These are phyloP conservation scores for Nemophila menziesii DNA, from an alignment of 257 asterid genomes.

Conservation along the genomic window DNA sequence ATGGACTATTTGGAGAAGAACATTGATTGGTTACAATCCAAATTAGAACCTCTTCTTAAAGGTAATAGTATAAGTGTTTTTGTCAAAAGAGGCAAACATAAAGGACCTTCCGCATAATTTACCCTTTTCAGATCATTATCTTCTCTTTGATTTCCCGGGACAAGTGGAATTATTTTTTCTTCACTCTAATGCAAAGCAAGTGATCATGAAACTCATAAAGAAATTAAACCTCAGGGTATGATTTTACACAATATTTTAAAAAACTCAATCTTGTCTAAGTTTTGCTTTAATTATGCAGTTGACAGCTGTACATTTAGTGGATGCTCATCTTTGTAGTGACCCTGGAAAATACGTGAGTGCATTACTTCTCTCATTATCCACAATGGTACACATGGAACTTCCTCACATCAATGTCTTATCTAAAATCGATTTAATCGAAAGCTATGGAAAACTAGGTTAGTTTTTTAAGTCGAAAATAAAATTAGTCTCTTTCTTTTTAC, in stretches of 20 bases:
- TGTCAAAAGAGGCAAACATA: background rate
- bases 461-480: conserved; percentile 3
- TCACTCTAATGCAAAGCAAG: conserved; percentile 65
- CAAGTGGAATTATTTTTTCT: conserved; percentile 98
- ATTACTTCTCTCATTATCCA: conserved; percentile 73
- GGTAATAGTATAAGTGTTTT: conserved; percentile 29
- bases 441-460: conserved; percentile 83
- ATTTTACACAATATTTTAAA: conserved; percentile 5
- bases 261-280: conserved; percentile 3
- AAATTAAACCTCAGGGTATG: conserved; percentile 74
- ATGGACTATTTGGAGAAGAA: conserved; percentile 95
- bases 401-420: conserved; percentile 95
- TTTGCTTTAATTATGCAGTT: conserved; percentile 39
- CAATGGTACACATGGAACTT: conserved; percentile 92
- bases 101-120: background rate
- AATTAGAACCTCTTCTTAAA: conserved; percentile 71
- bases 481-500: conserved; percentile 5
- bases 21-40: conserved; percentile 85
- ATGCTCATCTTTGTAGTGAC: conserved; percentile 95
- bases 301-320: conserved; percentile 89
- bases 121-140: conserved; percentile 73
- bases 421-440: conserved; percentile 89
- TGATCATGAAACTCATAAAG: conserved; percentile 75
- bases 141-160: conserved; percentile 95
- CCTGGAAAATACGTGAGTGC: conserved; percentile 97